Base-by-base conservation (phyloP, 176 grass and related monocot genomes). In the Otatea glauca region DNA sequence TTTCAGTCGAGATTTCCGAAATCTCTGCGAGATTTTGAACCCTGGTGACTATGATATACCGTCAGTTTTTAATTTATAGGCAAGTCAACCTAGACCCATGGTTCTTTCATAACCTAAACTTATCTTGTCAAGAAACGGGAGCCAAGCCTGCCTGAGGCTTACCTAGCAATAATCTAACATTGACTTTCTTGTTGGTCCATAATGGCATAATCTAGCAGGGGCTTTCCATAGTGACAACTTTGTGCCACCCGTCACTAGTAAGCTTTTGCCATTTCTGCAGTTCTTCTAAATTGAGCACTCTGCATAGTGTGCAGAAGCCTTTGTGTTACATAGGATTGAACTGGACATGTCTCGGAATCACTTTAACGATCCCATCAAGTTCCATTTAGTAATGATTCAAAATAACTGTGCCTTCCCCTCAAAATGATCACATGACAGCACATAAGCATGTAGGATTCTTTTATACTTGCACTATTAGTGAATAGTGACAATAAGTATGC, bases 251-350 rank as follows among this genome's bases (percentile, higher is more conserved):
- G 9, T 54, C 61, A 68, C 35, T 23, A 54, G 32, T 84, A 38
- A 74, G n/a, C 21, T 84, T 37, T 66, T 75, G 45, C 59, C 54
- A 56, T 68, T 25, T n/a, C 56, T 73, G 12, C 25, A 35, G 2
- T 83, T 74, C 7, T 84, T 21, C n/a, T 77, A 69, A 61, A 69
- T 20, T 75, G 11, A 25, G 44, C 59, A 75, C 37, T 16, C 14
- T 56, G 17, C 49, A 24, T 43, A 9, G 58, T 56, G 17, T 68
- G 38, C 37, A 85, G 10, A 42, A 17, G 49, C 64, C 56, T 45
- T 78, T 59, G 27, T 66, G 20, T 78, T 85, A 77, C 20, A 17
- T 66, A 75, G 20, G 5, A 45, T 74, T 47, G 43, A 83, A 53
- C 38, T 84, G 63, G 20, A 37, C 49, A 17, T 56, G 5, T 32